phyloP scores from a whole-genome alignment of 306 rosid species.

The Citrullus amarus region DNA sequence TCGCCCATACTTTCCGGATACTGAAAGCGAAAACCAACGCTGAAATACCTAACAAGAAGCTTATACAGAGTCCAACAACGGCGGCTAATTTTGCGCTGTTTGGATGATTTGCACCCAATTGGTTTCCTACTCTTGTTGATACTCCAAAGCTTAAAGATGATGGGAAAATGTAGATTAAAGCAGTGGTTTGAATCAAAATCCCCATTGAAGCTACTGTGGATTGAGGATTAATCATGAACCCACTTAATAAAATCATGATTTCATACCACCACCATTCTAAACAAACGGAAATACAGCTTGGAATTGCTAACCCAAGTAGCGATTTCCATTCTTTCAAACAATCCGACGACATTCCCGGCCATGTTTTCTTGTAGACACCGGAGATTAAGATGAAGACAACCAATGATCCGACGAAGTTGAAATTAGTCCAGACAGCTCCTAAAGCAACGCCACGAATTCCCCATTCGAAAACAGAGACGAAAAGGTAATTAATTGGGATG shows the following conservation, averaged over 20 bases:
- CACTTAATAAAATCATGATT: constrained; percentile 81
- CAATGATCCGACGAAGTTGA: constrained; percentile 51
- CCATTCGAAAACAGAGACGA: constrained; percentile 37
- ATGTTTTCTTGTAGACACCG: constrained; percentile 46
- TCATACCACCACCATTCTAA: constrained; percentile 99
- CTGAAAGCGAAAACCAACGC: constrained; percentile 50
- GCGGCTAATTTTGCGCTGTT: constrained; percentile 47
- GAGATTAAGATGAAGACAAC: constrained; percentile 41
- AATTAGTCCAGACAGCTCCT: constrained; percentile 68
- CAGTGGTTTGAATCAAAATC: constrained; percentile 72
- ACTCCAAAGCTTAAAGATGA: constrained; percentile 79
- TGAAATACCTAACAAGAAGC: constrained; percentile 44
- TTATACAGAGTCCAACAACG: constrained; percentile 43
- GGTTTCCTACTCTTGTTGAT: constrained; percentile 85
- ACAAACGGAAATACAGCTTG: constrained; percentile 87
- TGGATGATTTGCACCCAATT: constrained; percentile 63
- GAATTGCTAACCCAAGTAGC: constrained; percentile 50
- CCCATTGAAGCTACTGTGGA: constrained; percentile 96
- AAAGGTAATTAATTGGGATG: constrained; percentile 65
- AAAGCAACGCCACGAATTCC: constrained; percentile 71
- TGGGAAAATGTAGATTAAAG: constrained; percentile 82
- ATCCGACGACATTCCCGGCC: constrained; percentile 45
- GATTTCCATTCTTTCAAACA: constrained; percentile 38
- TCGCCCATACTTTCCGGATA: constrained; percentile 64
- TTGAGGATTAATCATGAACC: constrained; percentile 61